These are phyloP conservation scores for Populus tremula DNA, from an alignment of 345 rosid genomes.

Conservation along the genomic window DNA sequence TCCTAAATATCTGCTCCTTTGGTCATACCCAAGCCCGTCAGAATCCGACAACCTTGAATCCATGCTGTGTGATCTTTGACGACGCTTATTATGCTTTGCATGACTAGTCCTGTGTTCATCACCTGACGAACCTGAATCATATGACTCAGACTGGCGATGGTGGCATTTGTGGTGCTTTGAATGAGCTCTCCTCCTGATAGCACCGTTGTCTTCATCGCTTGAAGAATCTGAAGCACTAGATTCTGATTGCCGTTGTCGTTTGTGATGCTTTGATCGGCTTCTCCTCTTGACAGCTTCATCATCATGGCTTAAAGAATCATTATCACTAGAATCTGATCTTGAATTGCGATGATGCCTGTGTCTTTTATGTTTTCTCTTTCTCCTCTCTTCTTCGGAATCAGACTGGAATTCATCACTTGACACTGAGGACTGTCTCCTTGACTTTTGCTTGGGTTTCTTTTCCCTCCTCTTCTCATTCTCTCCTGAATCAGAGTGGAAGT, in stretches of 20 bases:
- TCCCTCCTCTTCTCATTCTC: constrained; percentile 53
- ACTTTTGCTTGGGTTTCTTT: constrained; percentile 49
- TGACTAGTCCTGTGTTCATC: constrained; percentile 29
- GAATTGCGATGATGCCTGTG: constrained; percentile 36
- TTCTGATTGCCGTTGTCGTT: constrained; percentile 19
- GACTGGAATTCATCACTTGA: constrained; percentile 41
- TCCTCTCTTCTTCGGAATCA: constrained; percentile 48
- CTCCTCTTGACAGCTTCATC: constrained; percentile 28
- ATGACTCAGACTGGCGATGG: neutral
- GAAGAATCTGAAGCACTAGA: constrained; percentile 19
- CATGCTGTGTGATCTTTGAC: constrained; percentile 8
- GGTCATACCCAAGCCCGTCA: constrained; percentile 10
- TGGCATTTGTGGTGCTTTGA: constrained; percentile 28
- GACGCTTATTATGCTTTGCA: constrained; percentile 26
- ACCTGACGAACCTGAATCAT: constrained; percentile 15
- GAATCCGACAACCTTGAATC: constrained; percentile 31
- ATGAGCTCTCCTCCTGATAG: constrained; percentile 24
- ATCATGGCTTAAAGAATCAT: constrained; percentile 39
- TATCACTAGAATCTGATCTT: constrained; percentile 32
- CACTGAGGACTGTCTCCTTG: constrained; percentile 41
- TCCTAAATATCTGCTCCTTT: constrained; percentile 26
- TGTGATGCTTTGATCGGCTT: constrained; percentile 34
- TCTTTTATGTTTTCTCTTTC: constrained; percentile 41
- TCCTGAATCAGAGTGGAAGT: constrained; percentile 43
- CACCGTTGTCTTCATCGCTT: constrained; percentile 26